phyloP scores from a whole-genome alignment of 495 filamentous ascomycete genomes.

The Penicillium coprophilum region DNA sequence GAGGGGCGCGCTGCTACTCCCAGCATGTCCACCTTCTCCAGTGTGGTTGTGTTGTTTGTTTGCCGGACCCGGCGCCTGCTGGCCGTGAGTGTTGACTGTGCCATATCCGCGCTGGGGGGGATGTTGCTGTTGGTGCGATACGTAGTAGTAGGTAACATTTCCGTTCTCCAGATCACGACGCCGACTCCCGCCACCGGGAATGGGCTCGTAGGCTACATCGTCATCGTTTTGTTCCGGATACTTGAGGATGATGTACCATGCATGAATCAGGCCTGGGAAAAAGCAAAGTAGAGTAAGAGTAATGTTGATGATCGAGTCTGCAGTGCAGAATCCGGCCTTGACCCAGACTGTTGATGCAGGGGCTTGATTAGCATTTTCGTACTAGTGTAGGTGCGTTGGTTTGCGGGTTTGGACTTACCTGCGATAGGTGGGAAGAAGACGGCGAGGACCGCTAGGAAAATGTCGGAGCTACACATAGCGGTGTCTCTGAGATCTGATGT shows the following conservation, averaged over 20 bases:
- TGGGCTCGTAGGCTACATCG: constrained; percentile 60
- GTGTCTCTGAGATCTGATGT: constrained; percentile 1
- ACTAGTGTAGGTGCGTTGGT: background rate
- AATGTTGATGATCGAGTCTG: constrained; percentile 93
- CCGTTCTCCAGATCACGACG: constrained; percentile 46
- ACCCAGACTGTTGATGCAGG: constrained; percentile 72
- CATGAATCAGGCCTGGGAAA: constrained; percentile 87
- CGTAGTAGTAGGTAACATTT: constrained; percentile 69
- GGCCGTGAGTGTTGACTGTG: constrained; percentile 31
- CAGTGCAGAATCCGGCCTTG: constrained; percentile 88
- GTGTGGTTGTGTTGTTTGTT: constrained; percentile 24
- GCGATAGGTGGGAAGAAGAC: constrained; percentile 92
- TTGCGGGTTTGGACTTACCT: constrained; percentile 57
- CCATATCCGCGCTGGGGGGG: constrained; percentile 41
- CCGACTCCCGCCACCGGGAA: constrained; percentile 53
- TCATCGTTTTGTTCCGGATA: constrained; percentile 68
- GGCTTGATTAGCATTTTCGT: constrained; percentile 6
- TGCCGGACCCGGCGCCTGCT: constrained; percentile 23
- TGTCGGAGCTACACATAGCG: constrained; percentile 71
- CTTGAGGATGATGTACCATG: constrained; percentile 97
- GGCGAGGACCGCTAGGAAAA: constrained; percentile 84
- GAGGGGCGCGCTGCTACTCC: constrained; percentile 44
- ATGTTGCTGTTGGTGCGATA: constrained; percentile 43
- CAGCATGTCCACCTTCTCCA: constrained; percentile 21
- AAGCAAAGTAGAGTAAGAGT: constrained; percentile 86